Base-by-base conservation (phyloP, 352 stramenopile genomes). In the Phytophthora vignae region DNA sequence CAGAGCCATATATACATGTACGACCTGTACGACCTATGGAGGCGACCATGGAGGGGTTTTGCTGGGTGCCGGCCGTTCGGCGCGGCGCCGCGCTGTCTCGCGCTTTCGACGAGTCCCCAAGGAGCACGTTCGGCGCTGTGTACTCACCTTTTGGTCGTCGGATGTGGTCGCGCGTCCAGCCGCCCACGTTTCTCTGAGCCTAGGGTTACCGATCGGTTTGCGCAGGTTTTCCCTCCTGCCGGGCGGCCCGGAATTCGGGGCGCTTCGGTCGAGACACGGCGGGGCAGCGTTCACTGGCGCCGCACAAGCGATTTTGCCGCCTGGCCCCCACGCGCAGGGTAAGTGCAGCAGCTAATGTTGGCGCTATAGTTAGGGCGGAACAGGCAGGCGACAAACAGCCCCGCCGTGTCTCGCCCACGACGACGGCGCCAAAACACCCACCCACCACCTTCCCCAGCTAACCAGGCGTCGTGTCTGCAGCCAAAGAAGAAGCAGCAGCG, bases 141-240 rank as follows among this genome's bases (percentile, higher is more conserved):
- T 25, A 53, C n/a, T 27, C 49, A 54, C 60, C 7, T 68, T 68
- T 49, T 69, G 61, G 61, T 69, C 22, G 61, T 69, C 61, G 61
- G 61, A 25, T 67, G 49, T 69, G 52, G 61, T 69, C 61, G 61
- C 57, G 36, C 54, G 57, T 62, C 61, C 38, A 49, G 7, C 49
- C 17, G 40, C 40, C 40, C 40, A 48, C 40, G 40, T 48, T 48
- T 48, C 40, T 48, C 40, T 48, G 15, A 14, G 40, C 7, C 40
- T 48, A 21, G 40, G 14, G 40, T 19, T 48, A 17, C 2, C 17
- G 40, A 48, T 48, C 40, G 40, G 40, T n/a, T 48, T 48, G 40
- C 12, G 14, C 40, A 14, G 40, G 40, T 25, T 25, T 25, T 2
- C 22, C 22, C 22, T 25, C 22, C 22, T 2, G 14, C 40, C 40